phyloP scores from a whole-genome alignment of 2,329 filamentous ascomycete genomes.

The Myriosclerotinia scirpicola region DNA sequence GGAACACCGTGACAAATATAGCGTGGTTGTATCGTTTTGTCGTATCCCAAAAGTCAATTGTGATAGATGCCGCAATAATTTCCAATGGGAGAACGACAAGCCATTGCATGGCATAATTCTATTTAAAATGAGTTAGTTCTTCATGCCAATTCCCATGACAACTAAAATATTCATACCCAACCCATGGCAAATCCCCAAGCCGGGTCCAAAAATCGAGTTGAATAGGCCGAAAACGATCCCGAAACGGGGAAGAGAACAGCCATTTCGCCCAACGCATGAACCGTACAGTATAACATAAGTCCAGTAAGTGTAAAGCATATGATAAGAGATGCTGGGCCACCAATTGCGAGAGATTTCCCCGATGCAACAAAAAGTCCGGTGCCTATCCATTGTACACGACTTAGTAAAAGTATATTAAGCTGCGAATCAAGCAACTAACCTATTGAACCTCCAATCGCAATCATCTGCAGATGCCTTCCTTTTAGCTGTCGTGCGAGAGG shows the following conservation, averaged over 20 bases:
- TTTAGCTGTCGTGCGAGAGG: conserved; percentile 77
- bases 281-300: conserved; percentile 85
- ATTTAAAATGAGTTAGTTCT: conserved; percentile 22
- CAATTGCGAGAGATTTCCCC: conserved; percentile 66
- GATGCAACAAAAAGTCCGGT: conserved; percentile 87
- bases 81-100: conserved; percentile 79
- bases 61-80: conserved; percentile 83
- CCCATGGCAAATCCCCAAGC: conserved; percentile 96
- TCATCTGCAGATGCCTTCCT: conserved; percentile 91
- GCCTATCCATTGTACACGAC: conserved; percentile 46
- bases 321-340: conserved; percentile 75
- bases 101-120: conserved; percentile 84
- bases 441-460: conserved; percentile 91
- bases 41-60: conserved; percentile 76
- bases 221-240: conserved; percentile 89
- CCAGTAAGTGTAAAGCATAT: conserved; percentile 80
- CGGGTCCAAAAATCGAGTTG: conserved; percentile 87
- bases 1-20: conserved; percentile 81
- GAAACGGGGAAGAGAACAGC: conserved; percentile 88
- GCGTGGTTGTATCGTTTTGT: conserved; percentile 56
- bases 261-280: conserved; percentile 88
- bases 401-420: neutral
- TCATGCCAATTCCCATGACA: neutral
- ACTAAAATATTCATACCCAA: conserved; percentile 51
- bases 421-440: conserved; percentile 47